These are phyloP conservation scores for Phlebiopsis gigantea DNA, from an alignment of 768 basidiomycete genomes.

Conservation along the genomic window DNA sequence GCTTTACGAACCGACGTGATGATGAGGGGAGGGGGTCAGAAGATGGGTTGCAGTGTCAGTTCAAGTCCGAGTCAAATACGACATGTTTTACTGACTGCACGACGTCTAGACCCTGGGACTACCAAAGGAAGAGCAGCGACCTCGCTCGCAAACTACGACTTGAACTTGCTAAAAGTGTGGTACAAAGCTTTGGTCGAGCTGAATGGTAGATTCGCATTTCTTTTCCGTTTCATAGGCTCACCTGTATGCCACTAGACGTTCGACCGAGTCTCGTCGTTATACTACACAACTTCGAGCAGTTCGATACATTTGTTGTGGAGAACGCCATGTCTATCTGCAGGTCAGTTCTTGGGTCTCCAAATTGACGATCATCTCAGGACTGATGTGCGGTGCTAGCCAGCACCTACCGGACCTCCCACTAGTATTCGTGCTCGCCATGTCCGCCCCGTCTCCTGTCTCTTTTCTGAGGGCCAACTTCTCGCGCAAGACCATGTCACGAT, in stretches of 20 bases:
- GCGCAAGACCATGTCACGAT: constrained; percentile 49
- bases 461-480: constrained; percentile 59
- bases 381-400: constrained; percentile 33
- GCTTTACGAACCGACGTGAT: constrained; percentile 47
- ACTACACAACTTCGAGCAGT: constrained; percentile 72
- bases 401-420: constrained; percentile 51
- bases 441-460: constrained; percentile 42
- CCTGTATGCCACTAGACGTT: constrained; percentile 6
- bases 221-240: neutral
- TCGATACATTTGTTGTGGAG: constrained; percentile 56
- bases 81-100: too few species aligned
- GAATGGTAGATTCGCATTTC: constrained; percentile 28
- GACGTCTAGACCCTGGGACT: too few species aligned
- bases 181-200: constrained; percentile 37
- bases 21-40: constrained; percentile 10
- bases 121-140: constrained; percentile 40
- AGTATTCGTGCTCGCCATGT: constrained; percentile 58
- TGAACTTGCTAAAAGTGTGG: constrained; percentile 57
- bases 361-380: neutral
- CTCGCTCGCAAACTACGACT: constrained; percentile 58
- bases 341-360: constrained; percentile 26
- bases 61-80: too few species aligned
- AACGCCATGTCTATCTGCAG: constrained; percentile 72
- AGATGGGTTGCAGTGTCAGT: constrained; percentile 16
- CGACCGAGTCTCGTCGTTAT: constrained; percentile 47